Conservation (phyloP, 257 asterid genomes). For the Jaltomata sinuosa region DNA sequence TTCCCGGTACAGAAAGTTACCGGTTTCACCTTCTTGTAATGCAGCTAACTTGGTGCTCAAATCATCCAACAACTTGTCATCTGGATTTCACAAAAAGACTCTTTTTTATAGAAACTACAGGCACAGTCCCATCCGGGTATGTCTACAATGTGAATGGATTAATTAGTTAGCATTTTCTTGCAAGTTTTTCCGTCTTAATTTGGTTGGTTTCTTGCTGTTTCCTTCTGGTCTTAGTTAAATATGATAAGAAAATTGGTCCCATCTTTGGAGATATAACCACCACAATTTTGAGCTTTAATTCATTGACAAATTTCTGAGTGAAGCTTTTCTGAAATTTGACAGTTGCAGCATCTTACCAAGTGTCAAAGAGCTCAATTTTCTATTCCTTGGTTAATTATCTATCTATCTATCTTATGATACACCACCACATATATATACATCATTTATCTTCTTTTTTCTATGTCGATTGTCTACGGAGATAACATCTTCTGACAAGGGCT, state of each 20-base stretch:
- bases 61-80: conserved; percentile 19
- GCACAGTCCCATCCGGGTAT: conserved; percentile 43
- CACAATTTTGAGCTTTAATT: background rate
- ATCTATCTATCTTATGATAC: background rate
- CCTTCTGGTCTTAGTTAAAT: background rate
- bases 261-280: background rate
- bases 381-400: background rate
- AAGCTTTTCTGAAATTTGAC: background rate
- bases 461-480: background rate
- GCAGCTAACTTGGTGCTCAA: conserved; percentile 11
- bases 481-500: background rate
- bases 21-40: conserved; percentile 6
- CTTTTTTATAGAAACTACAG: conserved; percentile 4
- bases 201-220: background rate
- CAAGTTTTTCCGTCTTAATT: background rate
- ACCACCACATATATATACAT: background rate
- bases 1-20: conserved; percentile 1
- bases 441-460: background rate
- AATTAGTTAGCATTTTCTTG: background rate
- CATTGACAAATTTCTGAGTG: background rate
- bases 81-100: conserved; percentile 6
- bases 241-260: background rate
- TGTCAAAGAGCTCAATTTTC: background rate
- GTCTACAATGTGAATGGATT: background rate
- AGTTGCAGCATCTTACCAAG: background rate